phyloP scores from a whole-genome alignment of 1,284 basidiomycete species.

The Sporisorium exsertum region DNA sequence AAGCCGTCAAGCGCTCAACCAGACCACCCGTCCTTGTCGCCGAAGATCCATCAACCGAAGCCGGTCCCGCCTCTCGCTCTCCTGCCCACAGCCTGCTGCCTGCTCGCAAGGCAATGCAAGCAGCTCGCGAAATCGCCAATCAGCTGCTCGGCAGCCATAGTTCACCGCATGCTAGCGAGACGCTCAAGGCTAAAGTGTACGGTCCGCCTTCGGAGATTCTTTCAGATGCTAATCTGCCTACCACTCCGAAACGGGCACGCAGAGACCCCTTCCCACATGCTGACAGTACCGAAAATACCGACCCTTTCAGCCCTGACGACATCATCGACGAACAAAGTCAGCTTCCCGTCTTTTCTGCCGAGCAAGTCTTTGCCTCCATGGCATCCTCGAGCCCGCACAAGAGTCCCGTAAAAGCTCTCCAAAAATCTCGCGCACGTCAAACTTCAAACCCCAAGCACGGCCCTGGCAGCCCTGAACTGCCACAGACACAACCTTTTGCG shows the following conservation, averaged over 20 bases:
- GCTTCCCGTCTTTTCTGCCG: conserved; percentile 20
- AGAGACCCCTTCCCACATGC: background rate
- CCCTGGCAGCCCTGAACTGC: conserved; percentile 12
- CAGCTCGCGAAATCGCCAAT: conserved; percentile 22
- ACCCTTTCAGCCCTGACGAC: background rate
- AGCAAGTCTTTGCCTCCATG: conserved; percentile 36
- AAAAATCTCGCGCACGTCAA: conserved; percentile 28
- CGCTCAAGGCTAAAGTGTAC: background rate
- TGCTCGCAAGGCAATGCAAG: conserved; percentile 18
- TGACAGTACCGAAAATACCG: background rate
- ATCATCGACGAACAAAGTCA: background rate
- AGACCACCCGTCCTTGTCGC: conserved; percentile 11
- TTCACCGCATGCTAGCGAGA: background rate
- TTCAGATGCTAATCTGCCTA: background rate
- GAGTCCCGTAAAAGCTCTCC: conserved; percentile 35
- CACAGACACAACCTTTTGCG: conserved; percentile 28
- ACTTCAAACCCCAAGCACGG: background rate
- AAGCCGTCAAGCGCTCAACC: conserved; percentile 24
- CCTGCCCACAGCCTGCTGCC: conserved; percentile 11
- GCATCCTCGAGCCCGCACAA: conserved; percentile 17
- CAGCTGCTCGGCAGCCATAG: conserved; percentile 20
- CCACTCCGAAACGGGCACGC: conserved; percentile 16
- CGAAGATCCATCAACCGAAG: background rate
- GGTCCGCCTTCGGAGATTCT: background rate
- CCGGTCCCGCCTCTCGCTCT: background rate